These are phyloP conservation scores for Dittrichia graveolens DNA, from an alignment of 129 eudicot species.

Conservation along the genomic window DNA sequence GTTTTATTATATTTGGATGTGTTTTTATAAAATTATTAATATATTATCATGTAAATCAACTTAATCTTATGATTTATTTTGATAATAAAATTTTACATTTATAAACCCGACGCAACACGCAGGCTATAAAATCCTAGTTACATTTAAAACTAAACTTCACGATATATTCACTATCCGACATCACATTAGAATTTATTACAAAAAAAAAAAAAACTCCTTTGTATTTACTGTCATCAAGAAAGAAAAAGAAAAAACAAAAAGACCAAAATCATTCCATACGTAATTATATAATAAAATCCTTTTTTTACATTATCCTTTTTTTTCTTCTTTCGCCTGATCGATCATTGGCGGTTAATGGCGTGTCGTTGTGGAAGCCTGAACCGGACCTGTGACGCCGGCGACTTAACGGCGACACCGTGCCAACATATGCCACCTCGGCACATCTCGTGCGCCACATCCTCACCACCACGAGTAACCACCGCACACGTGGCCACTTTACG, in stretches of 20 bases:
- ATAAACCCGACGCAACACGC: too few relatives aligned
- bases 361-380: slow-evolving; percentile 62
- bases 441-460: slow-evolving; percentile 43
- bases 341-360: slow-evolving; percentile 18
- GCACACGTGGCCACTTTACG: slow-evolving; percentile 54
- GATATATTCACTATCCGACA: too few relatives aligned
- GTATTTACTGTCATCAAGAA: slow-evolving; percentile 17
- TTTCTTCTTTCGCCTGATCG: background rate
- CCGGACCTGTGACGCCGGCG: slow-evolving; percentile 81
- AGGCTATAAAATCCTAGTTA: too few relatives aligned
- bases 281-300: background rate
- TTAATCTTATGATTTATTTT: too few relatives aligned
- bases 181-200: too few relatives aligned
- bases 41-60: too few relatives aligned
- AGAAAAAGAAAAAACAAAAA: background rate
- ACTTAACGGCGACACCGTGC: slow-evolving; percentile 84
- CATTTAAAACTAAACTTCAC: too few relatives aligned
- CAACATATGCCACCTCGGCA: slow-evolving; percentile 92
- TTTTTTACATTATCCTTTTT: background rate
- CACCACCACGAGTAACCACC: slow-evolving; percentile 26
- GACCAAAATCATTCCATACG: background rate
- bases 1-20: too few relatives aligned
- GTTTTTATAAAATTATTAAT: too few relatives aligned
- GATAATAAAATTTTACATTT: too few relatives aligned
- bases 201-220: background rate